Base-by-base conservation (phyloP, 495 filamentous ascomycete genomes). In the Letharia lupina region DNA sequence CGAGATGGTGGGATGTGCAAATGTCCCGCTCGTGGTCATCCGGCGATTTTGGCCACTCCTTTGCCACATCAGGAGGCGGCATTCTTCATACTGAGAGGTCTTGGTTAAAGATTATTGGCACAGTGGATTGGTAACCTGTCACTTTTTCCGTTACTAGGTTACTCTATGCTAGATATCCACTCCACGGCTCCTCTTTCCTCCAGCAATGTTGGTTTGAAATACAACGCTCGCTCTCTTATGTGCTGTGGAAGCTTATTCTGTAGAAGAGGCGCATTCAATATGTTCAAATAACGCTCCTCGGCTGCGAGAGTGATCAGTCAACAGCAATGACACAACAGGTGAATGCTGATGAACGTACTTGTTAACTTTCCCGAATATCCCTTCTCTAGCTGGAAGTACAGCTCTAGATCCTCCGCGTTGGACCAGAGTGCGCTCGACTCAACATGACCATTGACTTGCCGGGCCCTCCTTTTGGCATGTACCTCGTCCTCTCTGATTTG, bases 161-260 rank as follows among this genome's bases (percentile, higher is more conserved):
- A 65, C 33, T 23, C 8, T 44, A 65, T 65, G 63, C 56, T 65
- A 37, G 57, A 42, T 5, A 65, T 60, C 63, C 63, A 65, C 11
- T 65, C 54, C 11, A 57, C 8, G 12, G 28, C 31, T 47, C 63
- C 63, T 11, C 37, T 57, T 56, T 48, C 40, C 50, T 66, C 47
- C 45, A 66, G 44, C n/a, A 69, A 44, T 16, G n/a, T 60, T 23
- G 57, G 40, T 28, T 64, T 70, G 42, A 62, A 65, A 23, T 66
- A 52, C 56, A 70, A 35, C 1, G 70, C 68, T 57, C 61, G 31
- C 41, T 70, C 44, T 50, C 63, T n/a, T 44, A 72, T 67, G 59
- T 68, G 70, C 39, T 70, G 66, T 18, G 68, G 68, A 0, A 72
- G 70, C 66, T 72, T 72, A 23, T 70, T 70, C 57, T 70, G 66